Conservation (phyloP, 2,329 filamentous ascomycete species). For the Davidsoniella australis region DNA sequence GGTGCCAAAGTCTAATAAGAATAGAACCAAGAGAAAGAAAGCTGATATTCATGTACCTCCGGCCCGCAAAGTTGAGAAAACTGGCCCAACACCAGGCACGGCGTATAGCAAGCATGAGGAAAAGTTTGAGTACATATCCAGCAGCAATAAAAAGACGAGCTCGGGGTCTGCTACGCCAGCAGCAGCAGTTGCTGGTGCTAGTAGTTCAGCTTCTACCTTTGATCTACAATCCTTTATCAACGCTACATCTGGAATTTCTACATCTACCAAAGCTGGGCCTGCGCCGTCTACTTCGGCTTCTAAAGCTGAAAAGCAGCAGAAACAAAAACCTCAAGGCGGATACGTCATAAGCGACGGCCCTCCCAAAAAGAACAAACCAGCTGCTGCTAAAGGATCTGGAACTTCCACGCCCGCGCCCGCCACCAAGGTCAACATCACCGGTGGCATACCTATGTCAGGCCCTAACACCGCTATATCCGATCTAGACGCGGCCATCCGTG, state of each 20-base stretch:
- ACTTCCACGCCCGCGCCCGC: slow-evolving; percentile 17
- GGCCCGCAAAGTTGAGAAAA: slow-evolving; percentile 44
- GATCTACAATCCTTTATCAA: slow-evolving; percentile 4
- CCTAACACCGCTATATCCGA: slow-evolving; percentile 56
- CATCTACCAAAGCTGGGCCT: slow-evolving; percentile 9
- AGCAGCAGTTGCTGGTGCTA: background rate
- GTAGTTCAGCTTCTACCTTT: background rate
- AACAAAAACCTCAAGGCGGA: slow-evolving; percentile 52
- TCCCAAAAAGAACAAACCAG: slow-evolving; percentile 25
- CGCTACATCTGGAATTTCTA: slow-evolving; percentile 2
- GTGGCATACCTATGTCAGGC: slow-evolving; percentile 68
- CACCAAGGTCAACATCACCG: slow-evolving; percentile 55
- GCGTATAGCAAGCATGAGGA: slow-evolving; percentile 59
- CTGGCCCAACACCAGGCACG: slow-evolving; percentile 43
- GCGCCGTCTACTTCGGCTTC: slow-evolving; percentile 19
- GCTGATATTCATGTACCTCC: slow-evolving; percentile 44
- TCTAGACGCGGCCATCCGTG: slow-evolving; percentile 65
- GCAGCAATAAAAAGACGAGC: slow-evolving; percentile 7
- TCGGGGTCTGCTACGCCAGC: background rate
- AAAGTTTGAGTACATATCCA: slow-evolving; percentile 56
- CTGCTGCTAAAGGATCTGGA: slow-evolving; percentile 33
- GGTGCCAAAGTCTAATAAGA: slow-evolving; percentile 31
- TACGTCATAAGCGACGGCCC: slow-evolving; percentile 64
- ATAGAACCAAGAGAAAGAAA: slow-evolving; percentile 40
- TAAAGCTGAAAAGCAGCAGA: slow-evolving; percentile 33